Percentiles rank a stretch among this genome's conserved stretches.
Evolutionary conservation across 345 rosid genomes (phyloP).

Genomic region (Turnera subulata): DNA sequence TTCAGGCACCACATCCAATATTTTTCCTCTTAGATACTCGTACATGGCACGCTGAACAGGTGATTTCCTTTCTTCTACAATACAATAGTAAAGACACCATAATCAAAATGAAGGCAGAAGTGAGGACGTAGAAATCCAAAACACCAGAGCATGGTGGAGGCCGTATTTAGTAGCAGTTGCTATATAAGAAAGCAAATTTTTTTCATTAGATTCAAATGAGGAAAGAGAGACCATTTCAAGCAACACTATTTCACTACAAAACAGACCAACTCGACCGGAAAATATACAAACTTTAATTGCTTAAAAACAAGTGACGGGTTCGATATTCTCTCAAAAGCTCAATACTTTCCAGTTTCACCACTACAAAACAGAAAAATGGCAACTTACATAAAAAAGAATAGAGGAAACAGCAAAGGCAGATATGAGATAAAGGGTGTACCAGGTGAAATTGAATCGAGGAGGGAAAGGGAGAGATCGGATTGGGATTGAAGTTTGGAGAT

Average conservation of each 20-base stretch:
- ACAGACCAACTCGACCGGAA: too few species aligned
- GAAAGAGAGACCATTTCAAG: neutral
- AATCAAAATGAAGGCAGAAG: neutral
- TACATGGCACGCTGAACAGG: conserved; percentile 48
- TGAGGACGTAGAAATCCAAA: neutral
- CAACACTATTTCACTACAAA: too few species aligned
- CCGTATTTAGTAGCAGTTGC: neutral
- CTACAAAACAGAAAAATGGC: too few species aligned
- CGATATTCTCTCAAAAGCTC: neutral
- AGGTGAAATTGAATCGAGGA: conserved; percentile 59
- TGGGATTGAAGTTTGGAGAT: conserved; percentile 37
- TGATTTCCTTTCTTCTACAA: conserved; percentile 48
- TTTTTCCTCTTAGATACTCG: conserved; percentile 59
- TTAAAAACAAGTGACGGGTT: too few species aligned
- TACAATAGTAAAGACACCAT: neutral
- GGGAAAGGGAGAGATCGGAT: conserved; percentile 49
- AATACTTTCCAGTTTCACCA: neutral
- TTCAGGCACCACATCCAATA: conserved; percentile 62
- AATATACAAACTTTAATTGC: too few species aligned
- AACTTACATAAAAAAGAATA: neutral
- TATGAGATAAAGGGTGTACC: conserved; percentile 28
- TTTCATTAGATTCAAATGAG: neutral
- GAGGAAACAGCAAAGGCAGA: neutral
- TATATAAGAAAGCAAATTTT: neutral
- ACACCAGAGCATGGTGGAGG: neutral